phyloP scores from a whole-genome alignment of 2,329 filamentous ascomycete genomes.

The Aspergillus neotritici region DNA sequence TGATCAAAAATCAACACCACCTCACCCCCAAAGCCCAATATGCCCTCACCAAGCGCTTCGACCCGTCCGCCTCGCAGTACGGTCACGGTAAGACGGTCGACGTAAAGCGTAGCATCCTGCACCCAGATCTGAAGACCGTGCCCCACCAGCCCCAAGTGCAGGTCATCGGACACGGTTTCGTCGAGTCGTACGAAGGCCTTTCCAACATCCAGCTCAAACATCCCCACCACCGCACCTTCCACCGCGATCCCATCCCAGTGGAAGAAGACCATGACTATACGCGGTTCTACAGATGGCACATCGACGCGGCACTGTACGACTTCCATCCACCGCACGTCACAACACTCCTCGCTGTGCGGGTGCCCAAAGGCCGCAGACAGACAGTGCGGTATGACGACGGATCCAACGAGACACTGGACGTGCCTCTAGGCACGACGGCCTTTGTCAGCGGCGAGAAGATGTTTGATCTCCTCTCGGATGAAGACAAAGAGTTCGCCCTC shows the following conservation, averaged over 20 bases:
- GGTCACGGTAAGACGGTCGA: constrained; percentile 73
- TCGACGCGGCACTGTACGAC: constrained; percentile 70
- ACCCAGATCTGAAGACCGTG: constrained; percentile 74
- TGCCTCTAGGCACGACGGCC: constrained; percentile 69
- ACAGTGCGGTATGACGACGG: constrained; percentile 69
- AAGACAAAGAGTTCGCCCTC: constrained; percentile 62
- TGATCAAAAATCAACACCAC: constrained; percentile 63
- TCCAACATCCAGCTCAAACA: constrained; percentile 63
- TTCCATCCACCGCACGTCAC: constrained; percentile 70
- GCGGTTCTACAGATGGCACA: constrained; percentile 72
- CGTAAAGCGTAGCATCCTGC: constrained; percentile 59
- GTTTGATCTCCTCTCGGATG: constrained; percentile 60
- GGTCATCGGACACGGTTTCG: constrained; percentile 69
- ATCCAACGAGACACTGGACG: constrained; percentile 58
- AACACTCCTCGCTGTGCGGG: constrained; percentile 65
- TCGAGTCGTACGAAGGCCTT: constrained; percentile 65
- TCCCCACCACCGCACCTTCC: constrained; percentile 73
- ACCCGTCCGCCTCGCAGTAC: constrained; percentile 60
- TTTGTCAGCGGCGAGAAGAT: constrained; percentile 67
- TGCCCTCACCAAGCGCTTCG: constrained; percentile 67
- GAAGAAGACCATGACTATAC: constrained; percentile 55
- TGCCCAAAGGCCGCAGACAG: constrained; percentile 61
- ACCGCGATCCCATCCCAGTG: constrained; percentile 58
- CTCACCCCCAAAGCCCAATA: constrained; percentile 67
- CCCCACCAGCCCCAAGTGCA: constrained; percentile 75